Conservation (phyloP, 2,329 filamentous ascomycete species). For the Cercospora nicotianae region DNA sequence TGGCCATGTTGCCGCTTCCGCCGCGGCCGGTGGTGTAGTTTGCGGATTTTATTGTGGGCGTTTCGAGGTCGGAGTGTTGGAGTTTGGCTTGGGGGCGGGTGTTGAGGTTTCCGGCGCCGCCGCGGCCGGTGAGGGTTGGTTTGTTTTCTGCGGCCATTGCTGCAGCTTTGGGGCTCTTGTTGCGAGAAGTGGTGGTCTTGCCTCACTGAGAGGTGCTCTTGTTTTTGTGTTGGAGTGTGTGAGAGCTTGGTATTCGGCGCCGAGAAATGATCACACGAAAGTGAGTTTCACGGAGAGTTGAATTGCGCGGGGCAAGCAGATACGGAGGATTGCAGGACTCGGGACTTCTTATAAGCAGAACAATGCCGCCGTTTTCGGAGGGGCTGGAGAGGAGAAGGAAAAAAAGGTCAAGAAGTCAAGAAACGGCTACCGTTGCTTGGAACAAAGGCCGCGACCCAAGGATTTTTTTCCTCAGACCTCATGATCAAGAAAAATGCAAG, state of each 20-base stretch:
- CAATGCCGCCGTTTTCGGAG: neutral
- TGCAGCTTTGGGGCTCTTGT: too few species aligned
- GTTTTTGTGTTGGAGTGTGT: too few species aligned
- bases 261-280: neutral
- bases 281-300: neutral
- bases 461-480: constrained; percentile 1
- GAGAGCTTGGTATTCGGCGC: neutral
- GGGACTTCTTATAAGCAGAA: neutral
- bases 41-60: constrained; percentile 78
- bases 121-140: constrained; percentile 59
- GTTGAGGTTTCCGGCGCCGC: constrained; percentile 64
- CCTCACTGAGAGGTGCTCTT: too few species aligned
- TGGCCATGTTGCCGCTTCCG: constrained; percentile 85
- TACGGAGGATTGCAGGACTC: neutral
- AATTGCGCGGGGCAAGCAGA: neutral
- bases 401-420: neutral
- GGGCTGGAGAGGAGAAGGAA: neutral
- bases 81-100: constrained; percentile 41
- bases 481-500: neutral
- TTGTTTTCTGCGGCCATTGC: constrained; percentile 1
- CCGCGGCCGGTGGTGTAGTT: constrained; percentile 88
- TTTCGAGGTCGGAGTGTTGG: constrained; percentile 65
- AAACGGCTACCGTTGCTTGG: neutral
- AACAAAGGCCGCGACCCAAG: neutral
- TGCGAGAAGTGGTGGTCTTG: too few species aligned